Conservation (phyloP, 1,284 basidiomycete species). For the Fomitopsis schrenkii region DNA sequence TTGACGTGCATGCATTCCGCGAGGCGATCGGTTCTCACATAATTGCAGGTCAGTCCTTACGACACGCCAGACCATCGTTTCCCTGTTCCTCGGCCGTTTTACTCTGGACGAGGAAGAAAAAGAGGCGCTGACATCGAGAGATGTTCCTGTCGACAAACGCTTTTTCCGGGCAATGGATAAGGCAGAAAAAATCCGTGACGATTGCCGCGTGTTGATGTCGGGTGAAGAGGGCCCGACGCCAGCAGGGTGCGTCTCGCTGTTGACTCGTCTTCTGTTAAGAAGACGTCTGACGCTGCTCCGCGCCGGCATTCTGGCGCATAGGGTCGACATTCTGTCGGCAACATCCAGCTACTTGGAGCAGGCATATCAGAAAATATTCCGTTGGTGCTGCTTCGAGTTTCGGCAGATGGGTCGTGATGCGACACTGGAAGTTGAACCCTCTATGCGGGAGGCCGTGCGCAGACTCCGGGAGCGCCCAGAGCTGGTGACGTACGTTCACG, state of each 20-base stretch:
- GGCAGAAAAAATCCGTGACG: constrained; percentile 76
- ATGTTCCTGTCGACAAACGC: constrained; percentile 66
- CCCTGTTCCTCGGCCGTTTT: constrained; percentile 81
- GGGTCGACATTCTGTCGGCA: constrained; percentile 84
- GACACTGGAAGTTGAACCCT: constrained; percentile 72
- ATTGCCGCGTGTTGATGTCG: constrained; percentile 85
- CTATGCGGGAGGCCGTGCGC: constrained; percentile 71
- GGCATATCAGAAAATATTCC: constrained; percentile 85
- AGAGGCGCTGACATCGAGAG: constrained; percentile 72
- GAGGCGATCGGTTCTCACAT: constrained; percentile 1
- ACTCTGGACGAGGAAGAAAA: constrained; percentile 76
- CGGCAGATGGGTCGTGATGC: constrained; percentile 75
- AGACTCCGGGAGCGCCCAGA: constrained; percentile 75
- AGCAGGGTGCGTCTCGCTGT: constrained; percentile 60
- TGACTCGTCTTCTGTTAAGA: neutral
- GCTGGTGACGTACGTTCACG: constrained; percentile 62
- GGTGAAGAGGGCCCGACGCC: constrained; percentile 79
- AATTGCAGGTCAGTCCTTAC: constrained; percentile 59
- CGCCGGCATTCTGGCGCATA: constrained; percentile 26
- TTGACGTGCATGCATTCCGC: constrained; percentile 13
- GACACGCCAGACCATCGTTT: constrained; percentile 69
- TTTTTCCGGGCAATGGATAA: constrained; percentile 90
- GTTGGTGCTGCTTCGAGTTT: constrained; percentile 87
- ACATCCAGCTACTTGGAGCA: constrained; percentile 84
- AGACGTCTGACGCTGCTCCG: constrained; percentile 6